A percentile compares a stretch with the other conserved stretches of the same genome.
Conservation (phyloP, 345 rosid species). For the Syzygium aromaticum region DNA sequence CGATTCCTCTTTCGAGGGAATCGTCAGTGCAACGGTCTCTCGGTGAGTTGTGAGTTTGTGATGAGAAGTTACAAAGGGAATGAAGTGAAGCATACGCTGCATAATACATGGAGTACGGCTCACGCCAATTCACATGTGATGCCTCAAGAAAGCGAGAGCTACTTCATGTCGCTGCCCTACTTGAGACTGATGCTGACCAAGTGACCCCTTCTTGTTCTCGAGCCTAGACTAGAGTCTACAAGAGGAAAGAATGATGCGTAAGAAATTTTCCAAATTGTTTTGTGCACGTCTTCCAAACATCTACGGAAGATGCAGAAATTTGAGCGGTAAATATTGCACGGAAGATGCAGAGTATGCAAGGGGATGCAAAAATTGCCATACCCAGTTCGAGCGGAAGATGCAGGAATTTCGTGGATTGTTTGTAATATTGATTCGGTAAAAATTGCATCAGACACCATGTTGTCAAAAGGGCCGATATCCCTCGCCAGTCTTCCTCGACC, state of each 20-base stretch:
- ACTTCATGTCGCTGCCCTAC: not conserved
- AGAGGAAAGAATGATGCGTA: not conserved
- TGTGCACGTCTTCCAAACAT: not conserved
- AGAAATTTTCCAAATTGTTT: not conserved
- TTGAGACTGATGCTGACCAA: not conserved
- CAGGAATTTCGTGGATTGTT: not conserved
- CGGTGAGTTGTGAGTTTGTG: not conserved
- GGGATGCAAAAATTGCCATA: accelerated
- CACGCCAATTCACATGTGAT: not conserved
- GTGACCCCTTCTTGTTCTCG: not conserved
- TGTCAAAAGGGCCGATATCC: not conserved
- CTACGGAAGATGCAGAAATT: not conserved
- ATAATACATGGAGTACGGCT: not conserved
- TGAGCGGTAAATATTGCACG: no score
- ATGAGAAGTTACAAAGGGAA: not conserved
- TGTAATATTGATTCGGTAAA: not conserved
- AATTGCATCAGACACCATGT: not conserved
- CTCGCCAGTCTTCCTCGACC: not conserved
- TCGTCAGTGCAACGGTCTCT: not conserved
- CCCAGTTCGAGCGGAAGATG: not conserved
- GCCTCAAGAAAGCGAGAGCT: not conserved
- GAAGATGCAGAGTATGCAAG: no score
- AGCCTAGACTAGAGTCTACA: not conserved
- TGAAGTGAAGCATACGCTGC: not conserved
- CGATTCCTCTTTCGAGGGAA: not conserved